Conservation (phyloP, 768 basidiomycete genomes). For the Boletus rufocinnamomeus region DNA sequence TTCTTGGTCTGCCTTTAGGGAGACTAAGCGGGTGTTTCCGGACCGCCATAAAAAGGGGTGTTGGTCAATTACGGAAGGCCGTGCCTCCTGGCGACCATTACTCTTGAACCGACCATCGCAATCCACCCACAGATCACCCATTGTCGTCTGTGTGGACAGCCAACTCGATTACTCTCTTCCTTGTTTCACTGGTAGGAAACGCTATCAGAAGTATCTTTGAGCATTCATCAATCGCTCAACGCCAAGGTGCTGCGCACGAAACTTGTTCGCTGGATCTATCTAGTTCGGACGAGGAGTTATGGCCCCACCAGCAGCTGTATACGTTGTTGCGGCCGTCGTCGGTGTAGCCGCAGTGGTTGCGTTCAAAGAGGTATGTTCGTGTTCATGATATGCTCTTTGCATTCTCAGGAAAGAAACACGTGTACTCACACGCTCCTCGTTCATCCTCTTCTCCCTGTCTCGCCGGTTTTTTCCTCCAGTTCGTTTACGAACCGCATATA, state of each 20-base stretch:
- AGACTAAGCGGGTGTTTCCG: slow-evolving; percentile 10
- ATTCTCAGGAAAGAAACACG: slow-evolving; percentile 11
- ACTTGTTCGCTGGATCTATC: slow-evolving; percentile 6
- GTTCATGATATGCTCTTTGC: not conserved
- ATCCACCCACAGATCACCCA: slow-evolving; percentile 1
- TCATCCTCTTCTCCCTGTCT: not conserved
- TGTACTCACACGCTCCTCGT: slow-evolving; percentile 22
- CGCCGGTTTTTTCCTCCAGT: slow-evolving; percentile 37
- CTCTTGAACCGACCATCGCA: slow-evolving; percentile 3
- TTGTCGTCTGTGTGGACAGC: not conserved
- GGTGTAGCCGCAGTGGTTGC: slow-evolving; percentile 51
- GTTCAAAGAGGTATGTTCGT: slow-evolving; percentile 56
- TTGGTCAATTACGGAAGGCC: slow-evolving; percentile 15
- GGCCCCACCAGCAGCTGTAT: slow-evolving; percentile 42
- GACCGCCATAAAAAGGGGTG: slow-evolving; percentile 15
- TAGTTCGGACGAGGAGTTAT: slow-evolving; percentile 16
- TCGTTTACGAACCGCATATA: slow-evolving; percentile 70
- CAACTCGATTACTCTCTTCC: not conserved
- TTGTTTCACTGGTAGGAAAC: not conserved
- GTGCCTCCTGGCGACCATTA: not conserved
- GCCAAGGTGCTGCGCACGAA: slow-evolving; percentile 18
- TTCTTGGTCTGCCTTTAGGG: too few species aligned
- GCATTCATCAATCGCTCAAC: not conserved
- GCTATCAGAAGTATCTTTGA: not conserved
- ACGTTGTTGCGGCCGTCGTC: slow-evolving; percentile 52